phyloP scores from a whole-genome alignment of 495 filamentous ascomycete species.

The Aspergillus campestris region DNA sequence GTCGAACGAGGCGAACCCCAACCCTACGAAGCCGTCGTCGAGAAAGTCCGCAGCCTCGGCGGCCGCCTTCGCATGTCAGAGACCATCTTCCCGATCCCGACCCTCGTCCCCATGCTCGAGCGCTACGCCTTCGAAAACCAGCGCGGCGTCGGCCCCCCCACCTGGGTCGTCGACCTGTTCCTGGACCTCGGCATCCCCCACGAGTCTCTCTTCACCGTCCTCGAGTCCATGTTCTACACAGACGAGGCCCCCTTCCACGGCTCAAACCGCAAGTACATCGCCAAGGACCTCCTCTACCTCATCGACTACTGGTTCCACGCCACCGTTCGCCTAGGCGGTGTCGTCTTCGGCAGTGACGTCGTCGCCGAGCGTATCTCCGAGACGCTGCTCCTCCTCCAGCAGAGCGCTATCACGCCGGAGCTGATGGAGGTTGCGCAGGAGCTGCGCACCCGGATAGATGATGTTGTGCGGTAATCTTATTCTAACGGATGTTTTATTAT shows the following conservation, averaged over 20 bases:
- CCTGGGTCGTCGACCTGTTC: slow-evolving; percentile 80
- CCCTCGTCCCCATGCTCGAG: slow-evolving; percentile 65
- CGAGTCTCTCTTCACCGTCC: slow-evolving; percentile 63
- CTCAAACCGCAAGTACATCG: slow-evolving; percentile 48
- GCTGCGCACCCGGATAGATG: slow-evolving; percentile 37
- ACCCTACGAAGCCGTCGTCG: slow-evolving; percentile 72
- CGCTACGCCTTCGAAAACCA: slow-evolving; percentile 66
- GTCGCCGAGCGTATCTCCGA: slow-evolving; percentile 40
- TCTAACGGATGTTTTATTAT: slow-evolving; percentile 7
- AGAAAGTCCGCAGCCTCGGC: slow-evolving; percentile 67
- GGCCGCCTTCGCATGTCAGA: slow-evolving; percentile 69
- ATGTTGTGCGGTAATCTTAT: slow-evolving; percentile 29
- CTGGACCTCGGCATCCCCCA: slow-evolving; percentile 65
- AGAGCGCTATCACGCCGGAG: slow-evolving; percentile 27
- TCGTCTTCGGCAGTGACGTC: slow-evolving; percentile 45
- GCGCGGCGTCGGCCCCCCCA: slow-evolving; percentile 54
- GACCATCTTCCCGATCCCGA: slow-evolving; percentile 63
- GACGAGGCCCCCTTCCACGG: slow-evolving; percentile 79
- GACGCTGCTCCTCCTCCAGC: slow-evolving; percentile 37
- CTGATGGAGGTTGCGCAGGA: slow-evolving; percentile 25
- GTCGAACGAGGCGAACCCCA: slow-evolving; percentile 41
- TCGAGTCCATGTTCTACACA: slow-evolving; percentile 77
- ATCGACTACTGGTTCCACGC: slow-evolving; percentile 54
- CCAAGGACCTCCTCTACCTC: slow-evolving; percentile 55
- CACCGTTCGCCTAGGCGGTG: slow-evolving; percentile 44